Evolutionary conservation across 495 filamentous ascomycete genomes (phyloP).

Genomic region (Pyrenula massariospora): DNA sequence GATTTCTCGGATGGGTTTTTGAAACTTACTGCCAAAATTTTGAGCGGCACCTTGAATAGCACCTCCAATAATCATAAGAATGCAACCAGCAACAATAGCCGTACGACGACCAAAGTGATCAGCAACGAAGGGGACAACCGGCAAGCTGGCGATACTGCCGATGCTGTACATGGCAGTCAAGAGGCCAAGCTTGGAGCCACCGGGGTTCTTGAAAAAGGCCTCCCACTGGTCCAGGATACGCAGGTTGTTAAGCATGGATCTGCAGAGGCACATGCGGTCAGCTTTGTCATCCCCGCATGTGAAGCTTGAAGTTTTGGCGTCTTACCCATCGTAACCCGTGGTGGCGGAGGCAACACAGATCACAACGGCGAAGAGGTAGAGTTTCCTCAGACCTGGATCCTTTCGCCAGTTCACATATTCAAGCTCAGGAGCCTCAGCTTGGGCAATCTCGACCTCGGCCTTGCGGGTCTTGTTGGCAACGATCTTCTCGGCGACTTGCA

Average conservation of each 20-base stretch:
- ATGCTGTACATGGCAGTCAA: conserved; percentile 59
- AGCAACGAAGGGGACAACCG: conserved; percentile 49
- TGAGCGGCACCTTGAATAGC: conserved; percentile 39
- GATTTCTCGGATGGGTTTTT: conserved; percentile 12
- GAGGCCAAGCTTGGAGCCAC: conserved; percentile 43
- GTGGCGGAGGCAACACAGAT: conserved; percentile 53
- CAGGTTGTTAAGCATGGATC: conserved; percentile 30
- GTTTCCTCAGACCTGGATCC: conserved; percentile 46
- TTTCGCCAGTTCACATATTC: conserved; percentile 46
- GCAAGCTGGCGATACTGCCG: conserved; percentile 51
- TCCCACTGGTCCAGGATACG: conserved; percentile 24
- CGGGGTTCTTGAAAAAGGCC: conserved; percentile 33
- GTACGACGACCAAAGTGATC: conserved; percentile 50
- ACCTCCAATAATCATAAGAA: conserved; percentile 53
- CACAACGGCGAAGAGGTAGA: conserved; percentile 42
- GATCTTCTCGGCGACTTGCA: conserved; percentile 6
- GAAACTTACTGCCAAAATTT: conserved; percentile 24
- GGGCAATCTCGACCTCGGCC: conserved; percentile 23
- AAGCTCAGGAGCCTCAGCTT: conserved; percentile 40
- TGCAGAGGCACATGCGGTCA: background rate
- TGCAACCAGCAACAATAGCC: conserved; percentile 48
- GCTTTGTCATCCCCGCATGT: background rate
- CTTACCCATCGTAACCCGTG: conserved; percentile 52
- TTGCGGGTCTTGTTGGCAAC: conserved; percentile 4
- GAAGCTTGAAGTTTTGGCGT: background rate